Base-by-base conservation (phyloP, 345 rosid species). In the Rhizophora mangle region DNA sequence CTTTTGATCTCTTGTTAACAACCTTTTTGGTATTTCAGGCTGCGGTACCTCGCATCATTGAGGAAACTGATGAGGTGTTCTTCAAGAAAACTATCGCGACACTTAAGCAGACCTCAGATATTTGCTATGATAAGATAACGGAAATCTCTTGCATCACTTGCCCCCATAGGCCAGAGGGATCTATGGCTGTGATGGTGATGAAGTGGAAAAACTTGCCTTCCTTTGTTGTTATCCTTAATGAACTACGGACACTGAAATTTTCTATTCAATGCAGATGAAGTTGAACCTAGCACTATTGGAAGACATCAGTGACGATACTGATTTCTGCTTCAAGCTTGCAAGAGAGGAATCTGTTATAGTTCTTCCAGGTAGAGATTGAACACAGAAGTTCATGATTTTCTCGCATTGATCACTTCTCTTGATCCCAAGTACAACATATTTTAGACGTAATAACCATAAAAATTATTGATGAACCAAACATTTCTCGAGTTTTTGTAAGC, bases 111-210 rank as follows among this genome's bases (percentile, higher is more conserved):
- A 71, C 84, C 16, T 82, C 87, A 1, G 85, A 86, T 70, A 78
- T 87, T 21, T 91, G 97, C 72, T 87, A 62, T 56, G 83, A 84
- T 22, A 63, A 72, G 87, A 80, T 89, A 60, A 85, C 82, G 63
- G 97, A 89, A 69, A 89, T 91, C 65, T 86, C 95, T 43, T 89
- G 89, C 87, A 79, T 94, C 68, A 80, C 76, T 74, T 87, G 86
- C 59, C 82, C 87, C 0, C 72, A 79, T 69, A 85, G 85, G 75
- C 97, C 98, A 8, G 85, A 88, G 70, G 98, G 98, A 70, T 87
- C 97, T n/a, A 94, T 94, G 98, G 93, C 98, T 70, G 79, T 83
- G 72, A 91, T 91, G 98, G 97, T 91, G 60, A 85, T 83, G 56
- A 62, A 59, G n/a, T 24, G 11, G 6, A 37, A 43, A 30, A 72